Conservation (phyloP, 2,329 filamentous ascomycete species). For the Grosmannia penicillata region DNA sequence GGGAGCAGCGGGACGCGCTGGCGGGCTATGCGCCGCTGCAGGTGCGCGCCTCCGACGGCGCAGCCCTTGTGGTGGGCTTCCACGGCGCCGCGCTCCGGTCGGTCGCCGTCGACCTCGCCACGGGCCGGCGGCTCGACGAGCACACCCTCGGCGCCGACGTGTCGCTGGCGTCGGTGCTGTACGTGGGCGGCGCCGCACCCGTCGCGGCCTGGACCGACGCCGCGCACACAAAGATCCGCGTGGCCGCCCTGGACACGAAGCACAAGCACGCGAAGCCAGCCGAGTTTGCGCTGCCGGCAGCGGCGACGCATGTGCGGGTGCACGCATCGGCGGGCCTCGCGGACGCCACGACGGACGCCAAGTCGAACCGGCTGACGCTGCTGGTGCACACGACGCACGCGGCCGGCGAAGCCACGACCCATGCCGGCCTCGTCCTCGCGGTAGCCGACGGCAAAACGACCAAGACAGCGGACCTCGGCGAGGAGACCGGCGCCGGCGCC, state of each 20-base stretch:
- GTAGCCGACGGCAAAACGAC: slow-evolving; percentile 57
- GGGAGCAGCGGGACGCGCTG: slow-evolving; percentile 54
- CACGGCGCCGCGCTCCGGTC: slow-evolving; percentile 67
- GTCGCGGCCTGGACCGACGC: slow-evolving; percentile 64
- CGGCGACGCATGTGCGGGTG: slow-evolving; percentile 4
- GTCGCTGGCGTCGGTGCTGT: slow-evolving; percentile 52
- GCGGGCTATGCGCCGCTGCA: slow-evolving; percentile 55
- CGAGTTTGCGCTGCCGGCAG: slow-evolving; percentile 9
- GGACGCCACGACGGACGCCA: slow-evolving; percentile 31
- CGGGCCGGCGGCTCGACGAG: slow-evolving; percentile 58
- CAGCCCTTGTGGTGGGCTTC: slow-evolving; percentile 65
- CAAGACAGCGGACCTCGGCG: slow-evolving; percentile 55
- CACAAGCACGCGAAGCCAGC: too few relatives aligned
- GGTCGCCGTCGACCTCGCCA: slow-evolving; percentile 54
- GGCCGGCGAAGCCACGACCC: too few relatives aligned
- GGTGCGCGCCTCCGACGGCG: slow-evolving; percentile 49
- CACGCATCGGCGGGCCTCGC: slow-evolving; percentile 2
- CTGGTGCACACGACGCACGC: slow-evolving; percentile 76
- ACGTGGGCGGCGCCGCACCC: slow-evolving; percentile 60
- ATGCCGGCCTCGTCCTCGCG: too few relatives aligned
- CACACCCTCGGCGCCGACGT: slow-evolving; percentile 49
- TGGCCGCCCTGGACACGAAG: slow-evolving; percentile 55
- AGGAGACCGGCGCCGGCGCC: slow-evolving; percentile 52
- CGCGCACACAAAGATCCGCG: slow-evolving; percentile 43
- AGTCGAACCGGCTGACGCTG: slow-evolving; percentile 45